phyloP scores from a whole-genome alignment of 495 filamentous ascomycete species.

The Annulohypoxylon bovei region DNA sequence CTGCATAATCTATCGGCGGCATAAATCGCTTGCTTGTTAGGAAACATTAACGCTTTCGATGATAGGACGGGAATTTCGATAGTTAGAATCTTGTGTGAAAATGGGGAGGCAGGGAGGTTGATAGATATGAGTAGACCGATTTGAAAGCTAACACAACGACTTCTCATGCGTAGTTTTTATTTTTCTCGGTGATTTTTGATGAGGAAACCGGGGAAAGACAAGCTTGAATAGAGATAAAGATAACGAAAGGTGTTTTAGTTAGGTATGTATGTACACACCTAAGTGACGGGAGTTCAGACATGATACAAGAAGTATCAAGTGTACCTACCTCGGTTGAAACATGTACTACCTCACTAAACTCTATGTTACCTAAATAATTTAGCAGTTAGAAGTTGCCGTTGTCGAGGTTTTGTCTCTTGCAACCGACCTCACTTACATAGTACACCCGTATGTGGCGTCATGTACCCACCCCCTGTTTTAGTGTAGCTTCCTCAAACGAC shows the following conservation, averaged over 20 bases:
- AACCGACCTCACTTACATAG: not conserved
- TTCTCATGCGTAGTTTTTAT: not conserved
- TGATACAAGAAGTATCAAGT: not conserved
- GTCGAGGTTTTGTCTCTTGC: not conserved
- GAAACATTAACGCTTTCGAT: not conserved
- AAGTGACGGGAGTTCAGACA: too few relatives aligned
- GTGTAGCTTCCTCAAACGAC: constrained; percentile 31
- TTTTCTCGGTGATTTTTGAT: not conserved
- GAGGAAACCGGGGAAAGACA: constrained; percentile 1
- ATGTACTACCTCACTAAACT: not conserved
- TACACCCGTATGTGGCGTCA: constrained; percentile 25
- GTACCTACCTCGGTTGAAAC: not conserved
- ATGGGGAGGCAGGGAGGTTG: not conserved
- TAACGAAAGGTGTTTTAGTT: not conserved
- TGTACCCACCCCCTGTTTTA: not conserved
- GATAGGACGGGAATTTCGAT: not conserved
- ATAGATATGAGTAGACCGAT: not conserved
- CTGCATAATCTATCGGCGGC: constrained; percentile 17
- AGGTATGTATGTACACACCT: too few relatives aligned
- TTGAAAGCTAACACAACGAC: not conserved
- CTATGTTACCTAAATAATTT: not conserved
- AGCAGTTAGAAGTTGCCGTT: not conserved
- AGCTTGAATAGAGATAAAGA: not conserved
- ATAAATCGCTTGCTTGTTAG: not conserved
- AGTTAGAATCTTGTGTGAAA: constrained; percentile 7